Evolutionary conservation across 2,329 filamentous ascomycete species (phyloP).

Genomic region (Trichophyton verrucosum): DNA sequence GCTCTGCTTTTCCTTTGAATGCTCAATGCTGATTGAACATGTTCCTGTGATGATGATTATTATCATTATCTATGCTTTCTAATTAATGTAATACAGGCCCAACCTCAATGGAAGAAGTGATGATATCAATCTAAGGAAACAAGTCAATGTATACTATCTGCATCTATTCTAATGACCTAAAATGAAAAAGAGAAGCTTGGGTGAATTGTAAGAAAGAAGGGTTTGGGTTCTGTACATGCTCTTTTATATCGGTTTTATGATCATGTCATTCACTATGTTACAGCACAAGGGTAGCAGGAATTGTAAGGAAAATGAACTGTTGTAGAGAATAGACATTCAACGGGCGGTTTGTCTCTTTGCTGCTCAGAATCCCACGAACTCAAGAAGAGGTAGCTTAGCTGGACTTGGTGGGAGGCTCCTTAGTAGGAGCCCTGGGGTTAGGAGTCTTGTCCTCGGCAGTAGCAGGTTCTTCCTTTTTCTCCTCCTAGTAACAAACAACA

Average conservation of each 20-base stretch:
- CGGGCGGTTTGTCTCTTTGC: neutral
- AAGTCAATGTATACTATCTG: neutral
- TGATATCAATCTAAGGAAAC: neutral
- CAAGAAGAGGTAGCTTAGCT: neutral
- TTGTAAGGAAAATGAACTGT: neutral
- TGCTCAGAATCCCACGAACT: neutral
- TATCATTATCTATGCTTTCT: neutral
- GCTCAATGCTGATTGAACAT: neutral
- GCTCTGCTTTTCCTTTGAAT: neutral
- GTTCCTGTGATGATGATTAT: neutral
- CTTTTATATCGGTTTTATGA: constrained; percentile 1
- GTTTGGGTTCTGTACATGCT: neutral
- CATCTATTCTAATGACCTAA: constrained; percentile 1
- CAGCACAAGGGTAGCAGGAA: neutral
- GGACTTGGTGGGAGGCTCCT: neutral
- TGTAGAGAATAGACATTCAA: neutral
- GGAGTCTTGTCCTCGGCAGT: neutral
- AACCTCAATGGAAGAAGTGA: neutral
- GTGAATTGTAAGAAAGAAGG: neutral
- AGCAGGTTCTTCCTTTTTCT: neutral
- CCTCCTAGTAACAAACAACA: neutral
- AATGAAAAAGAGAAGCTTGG: neutral
- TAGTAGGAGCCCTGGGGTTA: neutral
- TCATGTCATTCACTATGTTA: constrained; percentile 1
- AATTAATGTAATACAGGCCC: neutral